Evolutionary conservation across 2,329 filamentous ascomycete genomes (phyloP).

Genomic region (Botrytis fragariae): DNA sequence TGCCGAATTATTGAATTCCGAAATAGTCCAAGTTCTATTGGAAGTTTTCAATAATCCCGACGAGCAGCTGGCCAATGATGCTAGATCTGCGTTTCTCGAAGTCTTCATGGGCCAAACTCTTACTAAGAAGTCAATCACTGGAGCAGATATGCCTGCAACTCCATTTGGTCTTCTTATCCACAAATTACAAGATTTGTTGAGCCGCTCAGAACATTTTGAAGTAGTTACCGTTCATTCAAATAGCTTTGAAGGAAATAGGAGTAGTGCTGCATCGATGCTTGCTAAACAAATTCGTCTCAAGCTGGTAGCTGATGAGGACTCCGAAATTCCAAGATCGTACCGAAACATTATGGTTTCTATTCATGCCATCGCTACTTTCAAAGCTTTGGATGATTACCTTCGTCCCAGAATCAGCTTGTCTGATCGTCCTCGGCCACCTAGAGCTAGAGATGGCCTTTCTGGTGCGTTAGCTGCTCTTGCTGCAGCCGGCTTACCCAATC

Average conservation of each 20-base stretch:
- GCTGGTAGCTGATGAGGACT: constrained; percentile 83
- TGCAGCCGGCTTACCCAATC: constrained; percentile 62
- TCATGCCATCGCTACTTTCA: constrained; percentile 97
- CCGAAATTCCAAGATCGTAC: constrained; percentile 83
- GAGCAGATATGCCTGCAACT: constrained; percentile 68
- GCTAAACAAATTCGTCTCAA: constrained; percentile 92
- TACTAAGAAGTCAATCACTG: constrained; percentile 60
- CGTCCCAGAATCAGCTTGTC: constrained; percentile 81
- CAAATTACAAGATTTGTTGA: constrained; percentile 93
- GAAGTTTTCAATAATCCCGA: constrained; percentile 75
- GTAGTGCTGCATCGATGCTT: constrained; percentile 91
- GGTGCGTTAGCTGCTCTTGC: constrained; percentile 74
- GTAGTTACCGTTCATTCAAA: constrained; percentile 95
- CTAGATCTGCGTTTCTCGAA: constrained; percentile 81
- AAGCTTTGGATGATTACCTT: constrained; percentile 92
- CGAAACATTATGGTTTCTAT: constrained; percentile 98
- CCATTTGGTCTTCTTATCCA: constrained; percentile 88
- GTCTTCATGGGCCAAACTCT: constrained; percentile 83
- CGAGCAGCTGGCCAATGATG: constrained; percentile 58
- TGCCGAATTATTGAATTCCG: constrained; percentile 87
- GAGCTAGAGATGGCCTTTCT: constrained; percentile 60
- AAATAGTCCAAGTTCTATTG: constrained; percentile 80
- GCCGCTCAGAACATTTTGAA: constrained; percentile 96
- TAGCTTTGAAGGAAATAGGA: constrained; percentile 83
- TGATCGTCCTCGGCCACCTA: constrained; percentile 65